Base-by-base conservation (phyloP, 2,329 filamentous ascomycete species). In the Diaporthe ampelina region DNA sequence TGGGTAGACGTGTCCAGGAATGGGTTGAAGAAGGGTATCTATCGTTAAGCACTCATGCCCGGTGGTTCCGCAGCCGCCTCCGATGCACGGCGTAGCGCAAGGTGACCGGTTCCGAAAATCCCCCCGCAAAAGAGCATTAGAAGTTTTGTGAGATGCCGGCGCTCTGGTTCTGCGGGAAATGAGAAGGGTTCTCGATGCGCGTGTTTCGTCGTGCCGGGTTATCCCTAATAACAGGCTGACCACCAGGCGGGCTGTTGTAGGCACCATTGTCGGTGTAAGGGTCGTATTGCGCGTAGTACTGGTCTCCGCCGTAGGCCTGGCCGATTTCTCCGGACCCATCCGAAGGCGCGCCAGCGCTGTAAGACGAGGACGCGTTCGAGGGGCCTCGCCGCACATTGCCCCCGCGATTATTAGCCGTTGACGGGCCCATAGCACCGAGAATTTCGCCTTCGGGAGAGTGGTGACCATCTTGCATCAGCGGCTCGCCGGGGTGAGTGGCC, bases 131-230 rank as follows among this genome's bases (percentile, higher is more conserved):
- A 45, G 19, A 2, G 40, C 40, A n/a, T 29, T 83, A 98, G 80
- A 99, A 99, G 84, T 99, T 99, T 85, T 98, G 97, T 43, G 97
- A 94, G 80, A 99, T 98, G 74, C 97, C 97, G 52, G 94, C 94
- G 79, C 94, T 97, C 86, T 97, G 95, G 17, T 67, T 67, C 81
- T 97, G 94, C 15, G 96, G 95, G 80, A 94, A 97, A 76, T 97
- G 94, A 58, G 94, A 91, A 3, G 95, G 93, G 81, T 93, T 97
- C 85, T 98, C 95, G 80, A 99, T 98, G 76, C 95, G 91, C 17
- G 97, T 98, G 85, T 98, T 98, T 77, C 97, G 91, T 78, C 97
- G 89, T 37, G 97, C 97, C 77, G 94, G 93, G 77, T 98, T 97
- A 82, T 99, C 97, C 73, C 95, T 91, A 77, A 99, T 98, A 70